phyloP scores from a whole-genome alignment of 257 asterid species.

The Mentha longifolia region DNA sequence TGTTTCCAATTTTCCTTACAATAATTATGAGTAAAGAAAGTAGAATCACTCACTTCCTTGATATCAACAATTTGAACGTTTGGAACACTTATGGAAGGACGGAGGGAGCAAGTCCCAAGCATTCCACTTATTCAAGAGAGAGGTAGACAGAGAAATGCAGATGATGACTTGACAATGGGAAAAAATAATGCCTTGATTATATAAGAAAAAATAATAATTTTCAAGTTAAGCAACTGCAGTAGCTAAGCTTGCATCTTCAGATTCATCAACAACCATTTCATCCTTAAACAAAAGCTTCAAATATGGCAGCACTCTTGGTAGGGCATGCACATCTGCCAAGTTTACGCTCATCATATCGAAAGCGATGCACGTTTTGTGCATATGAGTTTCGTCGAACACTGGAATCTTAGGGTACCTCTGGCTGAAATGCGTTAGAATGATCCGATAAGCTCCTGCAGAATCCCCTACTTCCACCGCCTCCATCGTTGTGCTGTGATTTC shows the following conservation, averaged over 20 bases:
- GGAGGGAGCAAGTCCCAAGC: too few relatives aligned
- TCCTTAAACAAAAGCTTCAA: slow-evolving; percentile 77
- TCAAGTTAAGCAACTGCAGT: slow-evolving; percentile 42
- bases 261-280: slow-evolving; percentile 71
- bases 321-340: slow-evolving; percentile 75
- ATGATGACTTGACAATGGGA: neutral
- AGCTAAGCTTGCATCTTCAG: slow-evolving; percentile 56
- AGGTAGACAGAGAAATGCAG: neutral
- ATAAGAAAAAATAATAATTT: neutral
- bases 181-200: neutral
- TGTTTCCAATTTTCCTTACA: too few relatives aligned
- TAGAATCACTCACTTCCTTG: too few relatives aligned
- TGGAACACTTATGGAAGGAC: too few relatives aligned
- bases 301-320: slow-evolving; percentile 80
- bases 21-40: too few relatives aligned
- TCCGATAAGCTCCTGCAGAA: slow-evolving; percentile 76
- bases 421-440: slow-evolving; percentile 93
- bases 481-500: slow-evolving; percentile 88
- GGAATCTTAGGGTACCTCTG: slow-evolving; percentile 98
- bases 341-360: slow-evolving; percentile 97
- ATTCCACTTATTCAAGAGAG: too few relatives aligned
- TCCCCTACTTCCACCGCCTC: slow-evolving; percentile 89
- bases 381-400: slow-evolving; percentile 71
- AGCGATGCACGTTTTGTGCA: slow-evolving; percentile 85
- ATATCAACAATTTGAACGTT: too few relatives aligned